Conservation (phyloP, 805 yeast genomes). For the Starmerella bacillaris region DNA sequence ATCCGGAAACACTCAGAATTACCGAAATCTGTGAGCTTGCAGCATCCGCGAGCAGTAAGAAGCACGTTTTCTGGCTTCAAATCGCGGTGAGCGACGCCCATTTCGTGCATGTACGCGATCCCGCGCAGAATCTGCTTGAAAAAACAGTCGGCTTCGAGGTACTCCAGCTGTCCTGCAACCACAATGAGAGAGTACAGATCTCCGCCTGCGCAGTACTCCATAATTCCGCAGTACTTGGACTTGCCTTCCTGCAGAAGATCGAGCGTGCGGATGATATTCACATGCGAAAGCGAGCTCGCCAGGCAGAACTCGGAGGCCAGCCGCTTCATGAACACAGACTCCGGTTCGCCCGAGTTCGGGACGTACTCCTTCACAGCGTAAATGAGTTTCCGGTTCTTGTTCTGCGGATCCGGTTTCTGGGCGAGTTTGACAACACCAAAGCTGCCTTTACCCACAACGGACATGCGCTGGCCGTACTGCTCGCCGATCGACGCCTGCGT, state of each 20-base stretch:
- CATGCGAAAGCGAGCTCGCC: slow-evolving; percentile 53
- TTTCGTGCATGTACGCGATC: slow-evolving; percentile 63
- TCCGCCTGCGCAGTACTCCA: slow-evolving; percentile 89
- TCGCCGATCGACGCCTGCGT: slow-evolving; percentile 37
- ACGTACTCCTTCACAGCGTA: slow-evolving; percentile 66
- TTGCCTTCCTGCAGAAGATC: slow-evolving; percentile 58
- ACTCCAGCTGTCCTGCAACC: slow-evolving; percentile 34
- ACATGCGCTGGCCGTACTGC: slow-evolving; percentile 82
- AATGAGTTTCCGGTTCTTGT: slow-evolving; percentile 25
- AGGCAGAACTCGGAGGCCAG: slow-evolving; percentile 81
- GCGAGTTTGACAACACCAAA: slow-evolving; percentile 82
- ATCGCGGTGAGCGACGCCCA: slow-evolving; percentile 87
- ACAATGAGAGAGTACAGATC: slow-evolving; percentile 48
- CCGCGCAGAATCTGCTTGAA: slow-evolving; percentile 73
- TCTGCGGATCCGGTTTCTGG: slow-evolving; percentile 34
- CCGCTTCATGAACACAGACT: slow-evolving; percentile 42
- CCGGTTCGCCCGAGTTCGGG: slow-evolving; percentile 38
- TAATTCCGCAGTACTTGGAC: slow-evolving; percentile 62
- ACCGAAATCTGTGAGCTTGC: slow-evolving; percentile 71
- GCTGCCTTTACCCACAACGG: slow-evolving; percentile 79
- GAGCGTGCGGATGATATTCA: slow-evolving; percentile 54
- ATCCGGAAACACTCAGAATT: slow-evolving; percentile 77
- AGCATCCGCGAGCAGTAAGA: slow-evolving; percentile 43
- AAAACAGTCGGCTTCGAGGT: slow-evolving; percentile 67
- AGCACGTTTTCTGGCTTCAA: slow-evolving; percentile 76